Evolutionary conservation across 169 alveolate genomes (phyloP).

Genomic region (Theileria luwenshuni): DNA sequence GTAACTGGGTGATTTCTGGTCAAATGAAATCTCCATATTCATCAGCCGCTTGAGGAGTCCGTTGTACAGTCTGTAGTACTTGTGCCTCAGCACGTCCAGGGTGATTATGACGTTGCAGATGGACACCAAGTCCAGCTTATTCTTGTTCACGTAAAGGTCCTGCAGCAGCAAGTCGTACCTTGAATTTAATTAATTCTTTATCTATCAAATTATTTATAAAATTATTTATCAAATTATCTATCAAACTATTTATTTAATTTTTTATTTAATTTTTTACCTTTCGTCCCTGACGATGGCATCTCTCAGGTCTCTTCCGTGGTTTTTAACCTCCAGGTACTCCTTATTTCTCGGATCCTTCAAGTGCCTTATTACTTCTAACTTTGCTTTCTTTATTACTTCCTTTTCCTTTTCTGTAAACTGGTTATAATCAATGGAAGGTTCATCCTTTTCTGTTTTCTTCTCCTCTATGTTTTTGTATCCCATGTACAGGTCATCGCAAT

Average conservation of each 20-base stretch:
- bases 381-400: slow-evolving; percentile 34
- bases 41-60: slow-evolving; percentile 69
- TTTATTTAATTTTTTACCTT: slow-evolving; percentile 56
- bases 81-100: slow-evolving; percentile 70
- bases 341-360: slow-evolving; percentile 53
- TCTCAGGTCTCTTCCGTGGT: slow-evolving; percentile 47
- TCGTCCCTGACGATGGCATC: slow-evolving; percentile 68
- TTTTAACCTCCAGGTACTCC: slow-evolving; percentile 32
- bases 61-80: slow-evolving; percentile 67
- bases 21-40: slow-evolving; percentile 12
- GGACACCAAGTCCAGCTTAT: slow-evolving; percentile 73
- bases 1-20: background rate
- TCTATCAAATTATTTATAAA: slow-evolving; percentile 14
- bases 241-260: background rate
- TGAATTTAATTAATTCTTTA: slow-evolving; percentile 4
- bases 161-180: slow-evolving; percentile 69
- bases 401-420: slow-evolving; percentile 24
- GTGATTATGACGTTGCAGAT: slow-evolving; percentile 75
- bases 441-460: background rate
- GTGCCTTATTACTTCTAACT: slow-evolving; percentile 42
- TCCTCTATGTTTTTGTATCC: slow-evolving; percentile 42
- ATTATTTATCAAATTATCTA: background rate
- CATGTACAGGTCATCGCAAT: slow-evolving; percentile 49
- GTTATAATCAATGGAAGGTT: background rate
- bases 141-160: slow-evolving; percentile 72